phyloP scores from a whole-genome alignment of 106 monocot genomes.

The Vanilla planifolia region DNA sequence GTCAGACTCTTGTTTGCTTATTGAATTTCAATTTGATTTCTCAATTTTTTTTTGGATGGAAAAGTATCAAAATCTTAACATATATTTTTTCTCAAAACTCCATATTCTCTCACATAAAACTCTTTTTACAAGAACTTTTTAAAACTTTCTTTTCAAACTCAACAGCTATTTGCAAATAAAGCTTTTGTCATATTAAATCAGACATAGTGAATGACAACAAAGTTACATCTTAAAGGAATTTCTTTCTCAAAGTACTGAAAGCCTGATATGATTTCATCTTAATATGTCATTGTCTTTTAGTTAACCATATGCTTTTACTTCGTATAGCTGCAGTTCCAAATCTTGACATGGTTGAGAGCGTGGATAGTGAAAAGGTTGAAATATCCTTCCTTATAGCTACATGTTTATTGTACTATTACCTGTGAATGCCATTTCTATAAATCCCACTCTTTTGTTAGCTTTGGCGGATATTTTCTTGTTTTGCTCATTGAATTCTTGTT shows the following conservation, averaged over 20 bases:
- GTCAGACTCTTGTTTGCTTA: too few species aligned
- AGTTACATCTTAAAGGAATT: neutral
- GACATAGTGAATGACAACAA: neutral
- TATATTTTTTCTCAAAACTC: too few species aligned
- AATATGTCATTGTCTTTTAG: neutral
- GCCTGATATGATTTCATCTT: neutral
- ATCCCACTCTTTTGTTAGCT: neutral
- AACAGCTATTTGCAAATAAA: too few species aligned
- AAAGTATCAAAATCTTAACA: too few species aligned
- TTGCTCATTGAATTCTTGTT: too few species aligned
- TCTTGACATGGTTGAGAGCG: slow-evolving; percentile 81
- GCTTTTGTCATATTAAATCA: too few species aligned
- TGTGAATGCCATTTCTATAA: neutral
- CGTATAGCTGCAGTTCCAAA: slow-evolving; percentile 69
- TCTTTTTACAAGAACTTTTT: too few species aligned
- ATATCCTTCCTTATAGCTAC: neutral
- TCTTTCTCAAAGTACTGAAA: too few species aligned
- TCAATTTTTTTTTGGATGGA: too few species aligned
- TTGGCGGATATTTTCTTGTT: neutral
- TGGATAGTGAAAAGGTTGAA: slow-evolving; percentile 72
- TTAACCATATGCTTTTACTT: neutral
- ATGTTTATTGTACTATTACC: neutral
- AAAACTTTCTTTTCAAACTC: too few species aligned
- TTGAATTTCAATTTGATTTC: too few species aligned
- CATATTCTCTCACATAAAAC: too few species aligned